A percentile compares a stretch with the other conserved stretches of the same genome.
Evolutionary conservation across 148 eudicot genomes (phyloP).

Genomic region (Cornus florida): DNA sequence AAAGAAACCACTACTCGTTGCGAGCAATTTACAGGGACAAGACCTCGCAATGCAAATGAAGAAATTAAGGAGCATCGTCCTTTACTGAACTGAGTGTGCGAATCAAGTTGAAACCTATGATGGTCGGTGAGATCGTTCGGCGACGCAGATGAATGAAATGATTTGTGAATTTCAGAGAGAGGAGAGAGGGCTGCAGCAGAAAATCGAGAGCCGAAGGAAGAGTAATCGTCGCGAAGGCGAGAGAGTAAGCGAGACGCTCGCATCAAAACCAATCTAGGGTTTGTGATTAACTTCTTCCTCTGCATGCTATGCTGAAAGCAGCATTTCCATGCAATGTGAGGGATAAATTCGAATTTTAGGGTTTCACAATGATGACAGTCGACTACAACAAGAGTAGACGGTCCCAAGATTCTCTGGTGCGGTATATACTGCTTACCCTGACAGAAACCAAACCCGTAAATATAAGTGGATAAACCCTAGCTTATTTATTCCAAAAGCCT

Average conservation of each 20-base stretch:
- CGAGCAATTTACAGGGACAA: slow-evolving; percentile 9
- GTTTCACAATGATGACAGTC: neutral
- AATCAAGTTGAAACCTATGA: neutral
- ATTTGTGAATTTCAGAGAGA: neutral
- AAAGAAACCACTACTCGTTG: slow-evolving; percentile 12
- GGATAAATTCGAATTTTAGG: neutral
- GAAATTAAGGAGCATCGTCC: slow-evolving; percentile 1
- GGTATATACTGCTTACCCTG: no score
- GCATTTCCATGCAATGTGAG: neutral
- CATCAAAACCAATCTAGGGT: slow-evolving; percentile 22
- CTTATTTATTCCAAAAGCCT: no score
- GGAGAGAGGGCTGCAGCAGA: neutral
- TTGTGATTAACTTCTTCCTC: slow-evolving; percentile 14
- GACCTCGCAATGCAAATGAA: neutral
- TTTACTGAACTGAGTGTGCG: neutral
- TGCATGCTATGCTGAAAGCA: slow-evolving; percentile 15
- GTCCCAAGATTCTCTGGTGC: neutral
- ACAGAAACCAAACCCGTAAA: no score
- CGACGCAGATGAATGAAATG: neutral
- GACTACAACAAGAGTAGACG: neutral
- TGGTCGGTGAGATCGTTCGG: neutral
- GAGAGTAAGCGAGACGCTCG: slow-evolving; percentile 42
- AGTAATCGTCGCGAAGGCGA: slow-evolving; percentile 32
- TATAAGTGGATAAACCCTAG: no score
- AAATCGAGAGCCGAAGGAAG: neutral